Conservation (phyloP, 2,329 filamentous ascomycete species). For the Apiospora sp. region DNA sequence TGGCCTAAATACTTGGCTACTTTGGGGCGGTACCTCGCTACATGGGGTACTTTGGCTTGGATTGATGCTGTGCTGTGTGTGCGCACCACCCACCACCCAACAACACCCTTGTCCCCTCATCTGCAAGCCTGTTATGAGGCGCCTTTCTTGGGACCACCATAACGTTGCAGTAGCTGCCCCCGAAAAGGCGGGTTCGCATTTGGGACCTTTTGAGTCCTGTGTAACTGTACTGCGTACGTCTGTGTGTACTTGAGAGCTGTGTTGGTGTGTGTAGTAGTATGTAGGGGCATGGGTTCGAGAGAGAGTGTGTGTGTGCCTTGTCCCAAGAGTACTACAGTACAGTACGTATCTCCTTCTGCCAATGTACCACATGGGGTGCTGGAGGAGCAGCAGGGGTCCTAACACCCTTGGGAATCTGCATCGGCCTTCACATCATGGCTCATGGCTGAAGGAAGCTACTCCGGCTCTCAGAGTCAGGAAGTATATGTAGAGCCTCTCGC, state of each 20-base stretch:
- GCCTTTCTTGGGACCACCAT: conserved; percentile 14
- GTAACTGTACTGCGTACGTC: conserved; percentile 17
- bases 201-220: conserved; percentile 19
- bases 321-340: neutral
- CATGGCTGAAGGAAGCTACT: conserved; percentile 19
- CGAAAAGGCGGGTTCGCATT: conserved; percentile 28
- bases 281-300: conserved; percentile 17
- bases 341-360: conserved; percentile 8
- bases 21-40: neutral
- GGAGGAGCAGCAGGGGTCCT: conserved; percentile 17
- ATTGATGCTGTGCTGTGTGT: neutral
- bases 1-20: conserved; percentile 23
- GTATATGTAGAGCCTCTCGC: conserved; percentile 18
- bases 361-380: conserved; percentile 3
- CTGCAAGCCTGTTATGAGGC: conserved; percentile 27
- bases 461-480: neutral
- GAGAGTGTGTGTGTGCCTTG: conserved; percentile 8
- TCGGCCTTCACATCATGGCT: conserved; percentile 23
- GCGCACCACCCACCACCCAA: conserved; percentile 20
- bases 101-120: conserved; percentile 6
- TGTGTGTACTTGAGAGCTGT: conserved; percentile 9
- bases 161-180: conserved; percentile 29
- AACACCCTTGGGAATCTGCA: conserved; percentile 21
- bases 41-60: conserved; percentile 22
- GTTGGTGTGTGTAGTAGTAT: neutral